These are phyloP conservation scores for Mixia osmundae DNA, from an alignment of 1,284 basidiomycete genomes.

Conservation along the genomic window DNA sequence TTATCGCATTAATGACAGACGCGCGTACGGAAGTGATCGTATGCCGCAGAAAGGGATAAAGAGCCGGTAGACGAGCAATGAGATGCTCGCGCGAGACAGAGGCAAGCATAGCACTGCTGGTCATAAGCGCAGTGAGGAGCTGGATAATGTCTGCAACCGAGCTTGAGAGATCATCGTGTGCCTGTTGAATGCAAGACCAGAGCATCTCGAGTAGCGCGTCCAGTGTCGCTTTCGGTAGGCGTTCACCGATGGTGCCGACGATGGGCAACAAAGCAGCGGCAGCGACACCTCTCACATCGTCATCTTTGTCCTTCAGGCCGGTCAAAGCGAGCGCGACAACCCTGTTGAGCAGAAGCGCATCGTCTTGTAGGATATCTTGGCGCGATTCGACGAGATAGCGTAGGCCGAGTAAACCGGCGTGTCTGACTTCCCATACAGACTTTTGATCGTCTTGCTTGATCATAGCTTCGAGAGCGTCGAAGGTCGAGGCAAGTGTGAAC, in stretches of 20 bases:
- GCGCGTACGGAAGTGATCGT: slow-evolving; percentile 83
- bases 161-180: slow-evolving; percentile 91
- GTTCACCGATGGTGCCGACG: slow-evolving; percentile 48
- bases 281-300: slow-evolving; percentile 89
- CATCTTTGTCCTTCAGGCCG: slow-evolving; percentile 72
- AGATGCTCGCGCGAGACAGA: too few species aligned
- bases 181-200: slow-evolving; percentile 73
- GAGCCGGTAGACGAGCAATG: slow-evolving; percentile 65
- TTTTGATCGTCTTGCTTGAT: slow-evolving; percentile 45
- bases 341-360: slow-evolving; percentile 34
- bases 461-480: slow-evolving; percentile 71
- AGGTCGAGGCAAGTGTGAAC: slow-evolving; percentile 33
- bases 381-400: slow-evolving; percentile 94
- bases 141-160: slow-evolving; percentile 97
- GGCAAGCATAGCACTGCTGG: slow-evolving; percentile 26
- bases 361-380: slow-evolving; percentile 40
- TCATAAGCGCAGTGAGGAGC: slow-evolving; percentile 62
- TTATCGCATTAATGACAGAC: slow-evolving; percentile 72
- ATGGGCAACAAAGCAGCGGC: slow-evolving; percentile 78
- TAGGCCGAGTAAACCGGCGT: slow-evolving; percentile 85
- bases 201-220: slow-evolving; percentile 58
- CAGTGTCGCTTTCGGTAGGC: slow-evolving; percentile 30
- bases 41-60: slow-evolving; percentile 95
- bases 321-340: slow-evolving; percentile 27
- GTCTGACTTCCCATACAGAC: slow-evolving; percentile 91